Conservation (phyloP, 148 eudicot species). For the Selenicereus undatus region DNA sequence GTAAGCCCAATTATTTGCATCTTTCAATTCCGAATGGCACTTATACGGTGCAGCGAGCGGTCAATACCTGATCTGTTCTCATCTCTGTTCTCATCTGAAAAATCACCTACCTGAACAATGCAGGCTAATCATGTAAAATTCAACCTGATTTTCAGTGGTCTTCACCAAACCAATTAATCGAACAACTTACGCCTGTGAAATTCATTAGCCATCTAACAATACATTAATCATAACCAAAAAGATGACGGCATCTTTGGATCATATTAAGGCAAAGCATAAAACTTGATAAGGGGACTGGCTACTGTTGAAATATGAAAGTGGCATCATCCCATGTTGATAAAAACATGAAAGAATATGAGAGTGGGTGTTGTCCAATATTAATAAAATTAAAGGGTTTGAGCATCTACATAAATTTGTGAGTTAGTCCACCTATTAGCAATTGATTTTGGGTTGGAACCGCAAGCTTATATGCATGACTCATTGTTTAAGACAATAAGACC, state of each 20-base stretch:
- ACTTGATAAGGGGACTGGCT: neutral
- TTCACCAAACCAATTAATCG: neutral
- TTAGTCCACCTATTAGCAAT: too few species aligned
- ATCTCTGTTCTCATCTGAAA: constrained; percentile 97
- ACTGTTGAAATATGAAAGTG: too few species aligned
- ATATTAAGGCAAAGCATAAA: neutral
- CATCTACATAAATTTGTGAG: too few species aligned
- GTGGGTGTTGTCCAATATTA: too few species aligned
- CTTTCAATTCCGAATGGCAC: constrained; percentile 96
- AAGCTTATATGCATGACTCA: too few species aligned
- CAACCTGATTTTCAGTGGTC: neutral
- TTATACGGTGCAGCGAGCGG: constrained; percentile 86
- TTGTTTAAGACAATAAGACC: too few species aligned
- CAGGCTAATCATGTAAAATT: constrained; percentile 24
- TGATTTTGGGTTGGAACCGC: too few species aligned
- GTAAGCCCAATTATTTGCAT: constrained; percentile 90
- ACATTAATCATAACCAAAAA: neutral
- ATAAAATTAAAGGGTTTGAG: too few species aligned
- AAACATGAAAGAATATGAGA: too few species aligned
- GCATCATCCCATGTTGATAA: too few species aligned
- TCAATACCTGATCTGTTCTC: constrained; percentile 94
- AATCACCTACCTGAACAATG: constrained; percentile 87
- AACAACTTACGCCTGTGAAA: neutral
- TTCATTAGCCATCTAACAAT: neutral
- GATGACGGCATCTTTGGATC: neutral